Base-by-base conservation (phyloP, 2,329 filamentous ascomycete species). In the Cercospora brassicicola region DNA sequence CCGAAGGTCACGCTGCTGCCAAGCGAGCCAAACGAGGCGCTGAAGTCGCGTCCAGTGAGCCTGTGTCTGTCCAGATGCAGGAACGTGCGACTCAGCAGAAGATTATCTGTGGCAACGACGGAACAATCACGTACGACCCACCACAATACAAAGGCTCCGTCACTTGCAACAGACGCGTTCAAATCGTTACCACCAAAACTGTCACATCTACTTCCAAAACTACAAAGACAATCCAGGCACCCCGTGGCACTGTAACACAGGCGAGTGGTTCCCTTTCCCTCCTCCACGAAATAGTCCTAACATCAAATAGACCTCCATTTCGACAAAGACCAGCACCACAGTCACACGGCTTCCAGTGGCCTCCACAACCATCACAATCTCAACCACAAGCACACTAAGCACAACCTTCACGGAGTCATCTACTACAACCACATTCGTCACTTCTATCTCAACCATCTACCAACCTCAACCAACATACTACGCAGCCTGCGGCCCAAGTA, bases 401-500 rank as follows among this genome's bases (percentile, higher is more conserved):
- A 64, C 61, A 20, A 70, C 65, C 13, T 28, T 59, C 10, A 67
- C 57, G 31, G n/a, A 45, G 13, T 65, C 65, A 11, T 66, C 68
- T 8, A 67, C 65, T 4, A 56, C 55, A 20, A 56, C 60, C n/a
- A 60, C 51, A 2, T 31, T 53, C 28, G 8, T 65, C 9, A 70
- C 65, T 1, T 59, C 68, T 3, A 53, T 63, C 7, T 65, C 68
- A 4, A 67, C 68, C 9, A 23, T 65, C 51, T 67, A 63, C 51
- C 57, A 59, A 20, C 57, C 68, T 2, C 68, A 70, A 55, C 68
- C 68, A 28, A 70, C 68, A n/a, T 65, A 53, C 68, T 70, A 67
- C 42, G 65, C 68, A 15, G 68, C 65, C 31, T 70, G 68, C 31
- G 59, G 48, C 1, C 39, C 45, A n/a, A 59, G 62, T 59, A 70